Evolutionary conservation across 2,329 filamentous ascomycete genomes (phyloP), one percentile per base, ranked within the genome.

Genomic region (Lecanosticta acicola): DNA sequence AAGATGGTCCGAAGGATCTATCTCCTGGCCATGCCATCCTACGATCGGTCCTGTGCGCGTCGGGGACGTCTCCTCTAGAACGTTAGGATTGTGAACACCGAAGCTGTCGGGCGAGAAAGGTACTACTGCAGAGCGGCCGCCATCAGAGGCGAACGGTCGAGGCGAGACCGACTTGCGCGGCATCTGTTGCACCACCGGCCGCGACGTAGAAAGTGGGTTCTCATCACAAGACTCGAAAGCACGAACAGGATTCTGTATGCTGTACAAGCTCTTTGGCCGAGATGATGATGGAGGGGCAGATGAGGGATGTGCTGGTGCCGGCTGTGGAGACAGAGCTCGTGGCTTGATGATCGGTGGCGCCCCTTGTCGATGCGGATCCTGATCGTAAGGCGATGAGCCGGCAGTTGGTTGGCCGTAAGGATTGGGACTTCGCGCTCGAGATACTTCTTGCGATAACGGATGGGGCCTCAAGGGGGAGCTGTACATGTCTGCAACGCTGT

Each of bases 1-100:
- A 11, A 90, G 72, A 60, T 90, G 85, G 64, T 91, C 86, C 0
- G 84, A 87, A 1, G 86, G 86, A 59, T 91, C 86, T 45, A 91
- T 77, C 58, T 88, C 83, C 45, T 83, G 76, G 4, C 86, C 86
- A 60, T 88, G 84, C 52, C 85, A 76, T 1, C 80, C 84, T 43
- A 89, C 81, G 50, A 90, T 87, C 59, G 87, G 87, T 7, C 79
- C 82, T 43, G 81, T 61, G 11, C 33, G 29, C 8, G 40, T 43
- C 3, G 26, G 33, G 32, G 34, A 33, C 7, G 20, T 10, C 8
- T 21, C 40, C 10, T 3, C 32, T 4, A 46, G 43, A 17, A 57
- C 50, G 62, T 20, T 58, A 1, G 85, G 83, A 51, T 90, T 90
- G 53, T 87, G 73, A 1, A 78, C 74, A 57, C 88, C 81, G 60